A percentile compares a stretch with the other conserved stretches of the same genome.
Evolutionary conservation across 2,329 filamentous ascomycete genomes (phyloP).

Genomic region (Mariannaea sp.): DNA sequence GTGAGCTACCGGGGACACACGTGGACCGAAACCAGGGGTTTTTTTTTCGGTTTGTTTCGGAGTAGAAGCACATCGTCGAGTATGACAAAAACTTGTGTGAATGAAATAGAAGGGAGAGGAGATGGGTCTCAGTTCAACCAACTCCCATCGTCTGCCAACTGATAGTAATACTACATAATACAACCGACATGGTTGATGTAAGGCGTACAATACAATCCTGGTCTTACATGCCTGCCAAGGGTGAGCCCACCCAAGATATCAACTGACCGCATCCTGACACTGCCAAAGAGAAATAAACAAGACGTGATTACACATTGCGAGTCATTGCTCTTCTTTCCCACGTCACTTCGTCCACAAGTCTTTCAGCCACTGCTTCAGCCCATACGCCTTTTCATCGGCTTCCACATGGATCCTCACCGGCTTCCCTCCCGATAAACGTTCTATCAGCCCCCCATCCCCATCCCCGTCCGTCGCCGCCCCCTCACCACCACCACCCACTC

Average conservation of each 20-base stretch:
- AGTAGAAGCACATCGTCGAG: no score
- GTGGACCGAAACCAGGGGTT: no score
- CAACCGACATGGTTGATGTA: neutral
- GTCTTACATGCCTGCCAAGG: neutral
- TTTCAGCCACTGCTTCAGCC: slow-evolving; percentile 86
- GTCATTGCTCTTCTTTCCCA: neutral
- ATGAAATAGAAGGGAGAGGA: no score
- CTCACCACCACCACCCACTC: slow-evolving; percentile 34
- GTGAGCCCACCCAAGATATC: no score
- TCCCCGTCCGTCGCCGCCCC: slow-evolving; percentile 33
- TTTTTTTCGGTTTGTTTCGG: no score
- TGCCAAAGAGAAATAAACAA: neutral
- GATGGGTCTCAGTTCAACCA: no score
- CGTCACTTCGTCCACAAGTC: slow-evolving; percentile 66
- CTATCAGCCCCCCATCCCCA: slow-evolving; percentile 60
- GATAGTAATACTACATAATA: no score
- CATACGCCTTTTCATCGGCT: slow-evolving; percentile 76
- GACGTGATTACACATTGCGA: neutral
- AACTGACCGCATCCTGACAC: neutral
- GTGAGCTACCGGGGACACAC: no score
- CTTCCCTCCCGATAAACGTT: slow-evolving; percentile 59
- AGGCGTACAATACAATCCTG: slow-evolving; percentile 3
- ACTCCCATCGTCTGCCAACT: no score
- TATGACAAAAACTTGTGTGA: no score
- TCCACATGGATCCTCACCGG: slow-evolving; percentile 70